Base-by-base conservation (phyloP, 352 stramenopile species). In the Blastocystis hominis region DNA sequence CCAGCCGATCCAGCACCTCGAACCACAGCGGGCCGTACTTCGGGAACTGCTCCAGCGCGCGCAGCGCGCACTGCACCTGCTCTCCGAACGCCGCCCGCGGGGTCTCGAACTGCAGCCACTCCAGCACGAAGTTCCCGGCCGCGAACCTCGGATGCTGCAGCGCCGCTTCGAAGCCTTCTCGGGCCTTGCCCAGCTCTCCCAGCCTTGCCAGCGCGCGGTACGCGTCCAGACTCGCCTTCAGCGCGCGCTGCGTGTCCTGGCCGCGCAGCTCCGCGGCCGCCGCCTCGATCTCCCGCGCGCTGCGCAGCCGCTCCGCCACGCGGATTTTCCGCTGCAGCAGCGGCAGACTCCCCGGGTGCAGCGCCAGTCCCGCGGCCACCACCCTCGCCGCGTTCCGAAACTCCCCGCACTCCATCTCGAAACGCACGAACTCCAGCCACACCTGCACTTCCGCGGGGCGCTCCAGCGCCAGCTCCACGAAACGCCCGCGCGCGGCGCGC, bases 21-120 rank as follows among this genome's bases (percentile, higher is more conserved):
- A 95, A 96, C 92, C 93, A 96, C 17, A 96, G 89, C 30, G 93
- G 93, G 13, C 93, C 93, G 88, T 96, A 96, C 47, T 92, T 89
- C 46, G 92, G 93, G 69, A 95, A 92, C 63, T 94, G 91, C 76
- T 88, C 89, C 24, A 96, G 88, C 40, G 93, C 93, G 17, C 84
- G 89, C 79, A 94, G 88, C 6, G 95, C 91, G 70, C 95, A 93
- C 47, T 88, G 81, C 42, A 94, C 88, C 50, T 92, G 92, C 53
- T 92, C 90, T 2, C 89, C 88, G 20, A 90, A 89, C 36, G 89
- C 89, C 54, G 91, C 90, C 81, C 91, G 92, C 86, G 66, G 86
- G 24, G 86, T 66, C 80, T 94, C 92, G 36, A 94, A 90, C 38
- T 91, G 91, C 54, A 93, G 94, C 0, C 92, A 92, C 72, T 95